Base-by-base conservation (phyloP, 2,329 filamentous ascomycete species). In the Fusarium sambucinum region DNA sequence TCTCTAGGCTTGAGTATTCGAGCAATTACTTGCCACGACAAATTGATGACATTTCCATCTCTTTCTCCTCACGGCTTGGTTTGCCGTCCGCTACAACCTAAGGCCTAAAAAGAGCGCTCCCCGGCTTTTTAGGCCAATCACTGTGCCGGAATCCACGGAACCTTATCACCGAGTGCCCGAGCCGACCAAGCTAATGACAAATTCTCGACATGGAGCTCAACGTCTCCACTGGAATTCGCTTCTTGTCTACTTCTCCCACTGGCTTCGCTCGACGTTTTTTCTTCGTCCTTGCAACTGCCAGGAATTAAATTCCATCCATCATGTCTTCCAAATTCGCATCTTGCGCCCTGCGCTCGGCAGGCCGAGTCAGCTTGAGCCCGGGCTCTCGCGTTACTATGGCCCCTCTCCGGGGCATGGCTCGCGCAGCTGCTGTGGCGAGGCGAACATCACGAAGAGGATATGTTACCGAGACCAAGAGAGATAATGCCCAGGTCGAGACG, bases 401-500 rank as follows among this genome's bases (percentile, higher is more conserved):
- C 58, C 67, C 76, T 61, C 51, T 76, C 68, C 76, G 72, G 72
- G 67, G 62, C 29, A 69, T 77, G 54, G 66, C 73, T 56, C 74
- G 73, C 54, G 71, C 79, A 54, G 68, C 74, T 62, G 44, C 75
- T 50, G 72, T 75, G 56, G 73, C 75, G 62, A 69, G 72, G 64
- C 38, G 46, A 60, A 56, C 69, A 54, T 65, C 72, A 52, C 81
- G 83, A 73, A 87, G 93, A 77, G 86, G 83, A 74, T 97, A 97
- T 85, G 94, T 97, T 68, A 92, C 93, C 29, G 91, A 94, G 82
- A 91, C 92, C 64, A 93, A 91, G 83, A 86, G 89, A 70, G 89
- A 92, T 73, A 87, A 89, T 79, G 93, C 93, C 51, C 93, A 94
- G 77, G 92, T 97, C 75, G 93, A 97, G 75, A 92, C 91, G 13